Evolutionary conservation across 1,139 yeast genomes (phyloP), one percentile per base, ranked within the genome.

Genomic region (Hansenula sp.): DNA sequence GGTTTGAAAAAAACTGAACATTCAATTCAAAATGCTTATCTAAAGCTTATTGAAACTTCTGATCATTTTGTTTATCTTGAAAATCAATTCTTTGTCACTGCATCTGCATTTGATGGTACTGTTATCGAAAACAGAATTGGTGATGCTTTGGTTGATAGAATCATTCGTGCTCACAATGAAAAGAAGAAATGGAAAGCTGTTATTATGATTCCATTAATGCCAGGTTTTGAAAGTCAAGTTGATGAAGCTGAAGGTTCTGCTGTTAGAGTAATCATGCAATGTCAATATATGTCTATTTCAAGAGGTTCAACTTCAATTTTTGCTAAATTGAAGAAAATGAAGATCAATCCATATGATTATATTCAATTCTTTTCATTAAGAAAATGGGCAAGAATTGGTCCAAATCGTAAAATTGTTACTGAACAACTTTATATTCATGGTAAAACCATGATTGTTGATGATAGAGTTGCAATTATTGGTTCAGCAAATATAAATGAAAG

Each of bases 401-500:
- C 83, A 2, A 71, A 77, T 40, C 74, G 86, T 48, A 76, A 76
- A 33, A 62, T 94, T 42, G 89, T 84, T 3, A 87, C 96, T 1
- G 98, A 92, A 55, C 97, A 90, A 59, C 71, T 94, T 36, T 94
- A 94, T 53, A 83, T 94, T 38, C 98, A 94, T 61, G 96, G 96
- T 5, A 94, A 94, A 60, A 75, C 83, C 8, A 76, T 92, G 81
- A 73, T 92, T 55, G 96, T 84, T n/a, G 98, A 92, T 65, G 98
- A 92, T 57, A 72, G 96, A 39, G 76, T 82, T 34, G 97, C 96
- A 3, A 84, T 92, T 39, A 90, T 92, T 53, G 98, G 98, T 4
- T 86, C 96, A 57, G 98, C 98, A 1, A 92, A 92, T 58, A 87
- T 92, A 48, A 92, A 92, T 56, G 98, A 92, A 62, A 75, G 98